Conservation (phyloP, 805 yeast genomes). For the Candida silvatica region DNA sequence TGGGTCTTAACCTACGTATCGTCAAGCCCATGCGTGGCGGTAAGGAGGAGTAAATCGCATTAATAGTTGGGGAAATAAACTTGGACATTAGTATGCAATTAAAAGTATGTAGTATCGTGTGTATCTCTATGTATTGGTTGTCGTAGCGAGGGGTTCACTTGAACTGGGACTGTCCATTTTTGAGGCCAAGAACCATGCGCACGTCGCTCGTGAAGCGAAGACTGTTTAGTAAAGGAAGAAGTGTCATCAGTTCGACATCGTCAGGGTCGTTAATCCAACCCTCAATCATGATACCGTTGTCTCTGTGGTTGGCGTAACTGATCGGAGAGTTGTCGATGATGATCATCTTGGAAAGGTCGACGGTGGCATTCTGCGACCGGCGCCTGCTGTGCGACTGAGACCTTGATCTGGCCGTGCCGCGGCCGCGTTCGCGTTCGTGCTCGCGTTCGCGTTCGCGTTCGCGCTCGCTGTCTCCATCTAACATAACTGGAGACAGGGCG, state of each 20-base stretch:
- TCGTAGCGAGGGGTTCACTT: conserved; percentile 18
- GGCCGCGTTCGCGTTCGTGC: neutral
- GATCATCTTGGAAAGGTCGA: conserved; percentile 62
- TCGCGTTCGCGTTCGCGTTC: too few relatives aligned
- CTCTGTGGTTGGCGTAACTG: conserved; percentile 74
- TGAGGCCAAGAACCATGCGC: conserved; percentile 63
- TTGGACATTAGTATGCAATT: neutral
- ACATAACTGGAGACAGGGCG: neutral
- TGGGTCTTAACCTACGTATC: conserved; percentile 48
- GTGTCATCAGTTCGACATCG: conserved; percentile 72
- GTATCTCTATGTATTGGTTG: too few relatives aligned
- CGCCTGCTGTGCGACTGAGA: conserved; percentile 7
- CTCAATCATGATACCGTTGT: conserved; percentile 87
- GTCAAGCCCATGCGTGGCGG: conserved; percentile 34
- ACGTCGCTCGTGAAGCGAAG: conserved; percentile 80
- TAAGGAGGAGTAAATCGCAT: conserved; percentile 4
- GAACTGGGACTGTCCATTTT: conserved; percentile 61
- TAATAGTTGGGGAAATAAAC: neutral
- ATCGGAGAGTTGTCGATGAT: conserved; percentile 92
- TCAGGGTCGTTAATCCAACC: conserved; percentile 98
- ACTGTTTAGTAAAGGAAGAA: conserved; percentile 73
- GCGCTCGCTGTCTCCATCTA: neutral
- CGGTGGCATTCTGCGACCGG: conserved; percentile 13
- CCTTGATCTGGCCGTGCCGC: conserved; percentile 3
- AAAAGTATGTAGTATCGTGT: too few relatives aligned